Evolutionary conservation across 768 basidiomycete species (phyloP), one percentile per base, ranked within the genome.

Genomic region (Leucosporidium creatinivorum): DNA sequence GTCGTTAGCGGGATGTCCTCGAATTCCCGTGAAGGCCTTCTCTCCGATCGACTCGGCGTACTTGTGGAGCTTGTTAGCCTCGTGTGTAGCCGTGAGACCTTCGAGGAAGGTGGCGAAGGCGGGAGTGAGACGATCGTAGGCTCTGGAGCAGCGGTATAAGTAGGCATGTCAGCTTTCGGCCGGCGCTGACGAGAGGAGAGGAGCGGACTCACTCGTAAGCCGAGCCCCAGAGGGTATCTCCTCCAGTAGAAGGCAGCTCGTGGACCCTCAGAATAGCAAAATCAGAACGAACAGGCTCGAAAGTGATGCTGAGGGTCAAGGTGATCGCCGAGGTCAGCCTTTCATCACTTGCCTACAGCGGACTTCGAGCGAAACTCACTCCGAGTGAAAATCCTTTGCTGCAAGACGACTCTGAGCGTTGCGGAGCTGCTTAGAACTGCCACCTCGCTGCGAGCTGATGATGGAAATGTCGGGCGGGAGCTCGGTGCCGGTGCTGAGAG

Each of bases 221-320:
- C 5, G 74, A 76, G 6, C 76, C 77, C 76, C 76, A 80, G 72
- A 83, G 75, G 2, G 82, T 82, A 64, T 82, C 81, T n/a, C 79
- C 79, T 3, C 79, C 79, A 18, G 70, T 64, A 21, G 51, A 13
- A 17, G 73, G 70, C 19, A 73, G 68, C 2, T 74, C 77, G 63
- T 77, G 77, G 62, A 81, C 75, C 61, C 78, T 78, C 28, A 82
- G 76, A 51, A 79, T 82, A 57, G 85, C 82, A 72, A 84, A 86
- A 74, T 86, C 85, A 7, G 83, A 82, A 10, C 85, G 86, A 19
- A 84, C 78, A 9, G 74, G 79, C 73, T 87, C 85, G 71, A 86
- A 87, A 1, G 84, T 83, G 70, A 86, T 84, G 74, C 85, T 84
- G 33, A 5, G 5, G 6, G 33, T 5, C 33, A 12, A 36, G 5